Conservation (phyloP, 495 filamentous ascomycete species). For the Tuber magnatum region DNA sequence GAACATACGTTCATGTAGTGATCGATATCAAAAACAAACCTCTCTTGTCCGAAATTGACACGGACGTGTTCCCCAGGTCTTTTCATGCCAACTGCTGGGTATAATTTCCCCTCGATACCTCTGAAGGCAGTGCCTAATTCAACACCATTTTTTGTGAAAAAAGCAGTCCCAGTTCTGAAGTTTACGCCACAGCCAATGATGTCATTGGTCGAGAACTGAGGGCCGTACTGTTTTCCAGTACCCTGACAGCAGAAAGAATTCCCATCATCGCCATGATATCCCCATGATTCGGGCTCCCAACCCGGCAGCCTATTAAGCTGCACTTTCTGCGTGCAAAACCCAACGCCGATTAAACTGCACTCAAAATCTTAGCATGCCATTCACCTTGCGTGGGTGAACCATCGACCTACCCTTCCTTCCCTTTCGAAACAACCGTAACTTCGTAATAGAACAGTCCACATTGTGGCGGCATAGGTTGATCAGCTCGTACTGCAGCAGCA, state of each 20-base stretch:
- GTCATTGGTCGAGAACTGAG: conserved; percentile 65
- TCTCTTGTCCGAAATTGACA: conserved; percentile 85
- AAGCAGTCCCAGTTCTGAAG: conserved; percentile 75
- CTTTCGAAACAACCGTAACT: conserved; percentile 73
- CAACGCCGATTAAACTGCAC: conserved; percentile 72
- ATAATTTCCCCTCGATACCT: conserved; percentile 58
- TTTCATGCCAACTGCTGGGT: conserved; percentile 91
- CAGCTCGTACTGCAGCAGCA: conserved; percentile 73
- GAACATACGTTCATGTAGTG: conserved; percentile 65
- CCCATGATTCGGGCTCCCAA: conserved; percentile 95
- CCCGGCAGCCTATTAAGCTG: conserved; percentile 77
- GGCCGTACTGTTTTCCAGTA: conserved; percentile 69
- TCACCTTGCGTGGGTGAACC: not conserved
- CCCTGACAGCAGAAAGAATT: conserved; percentile 70
- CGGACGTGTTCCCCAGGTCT: conserved; percentile 72
- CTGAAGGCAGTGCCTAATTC: conserved; percentile 77
- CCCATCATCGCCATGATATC: conserved; percentile 95
- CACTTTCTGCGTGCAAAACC: conserved; percentile 70
- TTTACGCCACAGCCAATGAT: conserved; percentile 90
- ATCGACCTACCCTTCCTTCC: conserved; percentile 72
- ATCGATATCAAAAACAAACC: conserved; percentile 92
- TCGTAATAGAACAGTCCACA: conserved; percentile 97
- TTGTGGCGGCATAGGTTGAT: conserved; percentile 83
- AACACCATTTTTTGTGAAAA: conserved; percentile 91
- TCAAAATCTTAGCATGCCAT: conserved; percentile 31